Evolutionary conservation across 2,329 filamentous ascomycete genomes (phyloP).

Genomic region (Trichoderma asperellum): DNA sequence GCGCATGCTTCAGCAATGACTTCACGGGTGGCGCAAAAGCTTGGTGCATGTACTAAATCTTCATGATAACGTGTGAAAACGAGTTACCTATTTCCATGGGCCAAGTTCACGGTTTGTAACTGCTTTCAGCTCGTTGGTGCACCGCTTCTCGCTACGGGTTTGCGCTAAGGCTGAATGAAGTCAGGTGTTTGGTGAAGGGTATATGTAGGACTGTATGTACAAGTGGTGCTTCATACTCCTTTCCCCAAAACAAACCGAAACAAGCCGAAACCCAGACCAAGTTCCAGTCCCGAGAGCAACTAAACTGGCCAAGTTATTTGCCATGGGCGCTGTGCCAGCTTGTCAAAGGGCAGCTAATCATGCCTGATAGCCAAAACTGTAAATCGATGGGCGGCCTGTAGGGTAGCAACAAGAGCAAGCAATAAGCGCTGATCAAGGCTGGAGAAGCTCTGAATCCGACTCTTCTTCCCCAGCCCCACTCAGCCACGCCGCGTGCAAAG

Average conservation of each 20-base stretch:
- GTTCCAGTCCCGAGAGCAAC: not conserved
- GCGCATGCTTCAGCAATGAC: slow-evolving; percentile 5
- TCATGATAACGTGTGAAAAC: slow-evolving; percentile 17
- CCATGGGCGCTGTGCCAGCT: not conserved
- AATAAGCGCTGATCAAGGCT: not conserved
- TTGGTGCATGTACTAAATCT: not conserved
- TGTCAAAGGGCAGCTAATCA: not conserved
- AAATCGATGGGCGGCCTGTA: not conserved
- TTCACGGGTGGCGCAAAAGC: slow-evolving; percentile 7
- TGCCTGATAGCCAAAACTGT: not conserved
- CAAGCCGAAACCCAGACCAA: not conserved
- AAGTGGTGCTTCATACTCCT: not conserved
- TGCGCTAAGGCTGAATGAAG: not conserved
- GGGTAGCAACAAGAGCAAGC: not conserved
- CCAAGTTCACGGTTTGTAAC: not conserved
- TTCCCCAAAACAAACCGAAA: no score
- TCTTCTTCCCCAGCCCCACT: slow-evolving; percentile 17
- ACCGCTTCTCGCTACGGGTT: not conserved
- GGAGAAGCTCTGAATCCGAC: not conserved
- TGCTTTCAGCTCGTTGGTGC: not conserved
- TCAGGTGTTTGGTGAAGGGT: no score
- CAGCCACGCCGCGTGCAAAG: slow-evolving; percentile 15
- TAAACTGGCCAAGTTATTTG: not conserved
- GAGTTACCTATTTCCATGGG: not conserved
- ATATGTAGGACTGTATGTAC: no score